Evolutionary conservation across 2,329 filamentous ascomycete species (phyloP).

Genomic region (Diaporthe aspalathi): DNA sequence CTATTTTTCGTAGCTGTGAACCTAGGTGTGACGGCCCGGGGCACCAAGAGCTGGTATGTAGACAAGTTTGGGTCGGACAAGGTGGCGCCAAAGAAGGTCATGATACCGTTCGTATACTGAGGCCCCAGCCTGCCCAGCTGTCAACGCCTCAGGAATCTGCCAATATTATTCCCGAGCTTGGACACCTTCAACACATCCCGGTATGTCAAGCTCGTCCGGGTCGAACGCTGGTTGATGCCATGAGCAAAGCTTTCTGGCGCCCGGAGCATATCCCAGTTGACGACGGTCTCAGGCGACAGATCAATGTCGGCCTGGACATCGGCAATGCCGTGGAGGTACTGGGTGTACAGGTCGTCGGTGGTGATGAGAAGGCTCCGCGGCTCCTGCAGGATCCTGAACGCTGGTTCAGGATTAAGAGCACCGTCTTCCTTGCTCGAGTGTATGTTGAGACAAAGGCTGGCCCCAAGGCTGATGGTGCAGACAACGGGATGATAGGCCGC

Average conservation of each 20-base stretch:
- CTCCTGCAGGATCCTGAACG: conserved; percentile 80
- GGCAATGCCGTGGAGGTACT: conserved; percentile 80
- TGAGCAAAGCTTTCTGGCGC: conserved; percentile 57
- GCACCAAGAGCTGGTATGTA: conserved; percentile 83
- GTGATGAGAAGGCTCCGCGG: conserved; percentile 84
- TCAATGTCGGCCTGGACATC: conserved; percentile 74
- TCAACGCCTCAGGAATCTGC: conserved; percentile 58
- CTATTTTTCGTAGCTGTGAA: conserved; percentile 81
- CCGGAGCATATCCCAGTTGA: conserved; percentile 78
- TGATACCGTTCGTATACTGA: conserved; percentile 78
- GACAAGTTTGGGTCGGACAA: conserved; percentile 77
- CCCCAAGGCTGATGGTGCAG: conserved; percentile 88
- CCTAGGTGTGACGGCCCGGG: conserved; percentile 82
- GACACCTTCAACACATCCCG: conserved; percentile 88
- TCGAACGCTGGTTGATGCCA: conserved; percentile 68
- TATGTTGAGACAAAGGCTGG: conserved; percentile 81
- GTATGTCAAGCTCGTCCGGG: conserved; percentile 80
- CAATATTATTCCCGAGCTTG: conserved; percentile 76
- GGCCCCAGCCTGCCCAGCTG: conserved; percentile 50
- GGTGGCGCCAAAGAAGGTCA: conserved; percentile 75
- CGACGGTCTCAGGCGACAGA: conserved; percentile 70
- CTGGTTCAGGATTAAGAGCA: conserved; percentile 63
- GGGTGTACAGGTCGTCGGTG: conserved; percentile 73
- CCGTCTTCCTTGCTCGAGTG: conserved; percentile 72
- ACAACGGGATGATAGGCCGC: conserved; percentile 87